Percentiles rank a stretch among this genome's conserved stretches.
Conservation (phyloP, 2,329 filamentous ascomycete genomes). For the Fusarium pseudoanthophilum region DNA sequence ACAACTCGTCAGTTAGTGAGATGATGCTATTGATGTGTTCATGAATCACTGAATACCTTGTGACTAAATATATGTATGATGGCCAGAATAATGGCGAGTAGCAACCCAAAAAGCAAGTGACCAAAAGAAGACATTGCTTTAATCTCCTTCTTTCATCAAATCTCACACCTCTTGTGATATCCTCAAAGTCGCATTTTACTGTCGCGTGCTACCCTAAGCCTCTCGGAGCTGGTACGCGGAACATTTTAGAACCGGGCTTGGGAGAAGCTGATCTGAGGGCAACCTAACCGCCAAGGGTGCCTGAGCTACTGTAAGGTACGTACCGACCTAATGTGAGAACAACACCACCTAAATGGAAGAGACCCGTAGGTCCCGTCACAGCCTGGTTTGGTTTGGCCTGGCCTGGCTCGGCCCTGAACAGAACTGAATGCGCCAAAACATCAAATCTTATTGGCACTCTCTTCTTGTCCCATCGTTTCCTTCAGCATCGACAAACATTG, state of each 20-base stretch:
- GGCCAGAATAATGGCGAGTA: background rate
- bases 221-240: background rate
- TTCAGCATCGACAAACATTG: slow-evolving; percentile 26
- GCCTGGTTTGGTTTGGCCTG: background rate
- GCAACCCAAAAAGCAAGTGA: too few relatives aligned
- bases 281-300: slow-evolving; percentile 1
- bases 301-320: slow-evolving; percentile 34
- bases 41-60: background rate
- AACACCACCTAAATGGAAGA: slow-evolving; percentile 23
- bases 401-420: slow-evolving; percentile 2
- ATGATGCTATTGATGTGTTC: background rate
- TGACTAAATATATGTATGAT: background rate
- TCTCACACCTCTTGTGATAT: background rate
- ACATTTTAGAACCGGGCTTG: background rate
- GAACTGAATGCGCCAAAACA: slow-evolving; percentile 25
- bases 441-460: slow-evolving; percentile 22
- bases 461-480: slow-evolving; percentile 20
- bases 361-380: background rate
- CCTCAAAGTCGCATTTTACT: background rate
- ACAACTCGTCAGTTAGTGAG: background rate
- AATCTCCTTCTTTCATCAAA: background rate
- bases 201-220: background rate
- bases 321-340: slow-evolving; percentile 32
- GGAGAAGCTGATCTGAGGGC: background rate
- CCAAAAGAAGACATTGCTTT: background rate